A percentile compares a stretch with the other conserved stretches of the same genome.
Conservation (phyloP, 352 stramenopile species). For the Pythium chondricola region DNA sequence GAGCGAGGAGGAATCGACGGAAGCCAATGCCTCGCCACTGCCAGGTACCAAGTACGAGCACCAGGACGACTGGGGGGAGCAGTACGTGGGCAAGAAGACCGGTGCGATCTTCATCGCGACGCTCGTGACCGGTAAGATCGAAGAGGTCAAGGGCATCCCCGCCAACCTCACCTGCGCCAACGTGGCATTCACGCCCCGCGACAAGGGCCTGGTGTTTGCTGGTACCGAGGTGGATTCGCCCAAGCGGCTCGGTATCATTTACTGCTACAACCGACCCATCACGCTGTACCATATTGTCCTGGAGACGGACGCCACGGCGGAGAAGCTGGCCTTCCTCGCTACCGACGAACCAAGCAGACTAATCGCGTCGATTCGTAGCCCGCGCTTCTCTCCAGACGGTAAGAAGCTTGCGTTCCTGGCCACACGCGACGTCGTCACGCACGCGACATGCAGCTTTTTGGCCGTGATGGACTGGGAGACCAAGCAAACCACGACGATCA, state of each 20-base stretch:
- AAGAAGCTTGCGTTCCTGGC: conserved; percentile 60
- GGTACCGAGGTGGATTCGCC: conserved; percentile 46
- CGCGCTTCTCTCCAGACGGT: conserved; percentile 63
- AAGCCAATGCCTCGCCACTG: conserved; percentile 10
- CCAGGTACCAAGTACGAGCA: conserved; percentile 61
- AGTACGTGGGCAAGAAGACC: conserved; percentile 73
- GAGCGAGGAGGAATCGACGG: conserved; percentile 17
- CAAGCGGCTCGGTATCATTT: conserved; percentile 73
- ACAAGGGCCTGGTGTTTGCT: conserved; percentile 59
- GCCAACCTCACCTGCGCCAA: conserved; percentile 59
- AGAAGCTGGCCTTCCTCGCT: conserved; percentile 32
- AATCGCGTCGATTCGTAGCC: conserved; percentile 49
- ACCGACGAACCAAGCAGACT: conserved; percentile 28
- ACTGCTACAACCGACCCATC: conserved; percentile 82
- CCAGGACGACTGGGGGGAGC: conserved; percentile 80
- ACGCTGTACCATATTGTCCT: conserved; percentile 50
- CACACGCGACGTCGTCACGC: conserved; percentile 58
- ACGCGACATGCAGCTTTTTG: conserved; percentile 71
- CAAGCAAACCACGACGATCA: conserved; percentile 49
- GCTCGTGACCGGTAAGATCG: conserved; percentile 52
- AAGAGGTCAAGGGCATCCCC: conserved; percentile 50
- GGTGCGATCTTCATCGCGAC: conserved; percentile 62
- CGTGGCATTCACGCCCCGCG: conserved; percentile 49
- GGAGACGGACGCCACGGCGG: conserved; percentile 11
- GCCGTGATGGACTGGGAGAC: conserved; percentile 56